These are phyloP conservation scores for Fagopyrum esculentum DNA, from an alignment of 148 eudicot species.

Conservation along the genomic window DNA sequence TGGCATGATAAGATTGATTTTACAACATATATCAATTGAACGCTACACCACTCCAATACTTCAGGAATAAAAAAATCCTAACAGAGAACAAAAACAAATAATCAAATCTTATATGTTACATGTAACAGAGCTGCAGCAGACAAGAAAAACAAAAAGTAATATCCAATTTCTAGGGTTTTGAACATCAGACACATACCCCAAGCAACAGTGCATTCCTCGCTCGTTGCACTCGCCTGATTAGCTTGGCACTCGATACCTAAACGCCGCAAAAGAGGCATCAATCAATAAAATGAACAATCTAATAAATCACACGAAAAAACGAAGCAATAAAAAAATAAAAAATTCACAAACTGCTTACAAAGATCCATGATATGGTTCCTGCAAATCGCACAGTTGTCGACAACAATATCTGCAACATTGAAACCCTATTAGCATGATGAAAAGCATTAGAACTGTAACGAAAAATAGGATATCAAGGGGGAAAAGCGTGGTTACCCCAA, in stretches of 20 bases:
- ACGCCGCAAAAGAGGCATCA: not conserved
- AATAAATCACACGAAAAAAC: not conserved
- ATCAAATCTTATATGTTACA: not conserved
- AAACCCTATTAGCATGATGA: not conserved
- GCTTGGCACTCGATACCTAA: slow-evolving; percentile 96
- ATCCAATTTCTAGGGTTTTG: slow-evolving; percentile 6
- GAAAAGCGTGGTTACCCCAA: slow-evolving; percentile 49
- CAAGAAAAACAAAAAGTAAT: not conserved
- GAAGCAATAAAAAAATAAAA: not conserved
- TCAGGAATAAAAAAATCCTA: not conserved
- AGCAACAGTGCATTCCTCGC: slow-evolving; percentile 94
- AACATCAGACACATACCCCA: slow-evolving; percentile 56
- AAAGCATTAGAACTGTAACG: not conserved
- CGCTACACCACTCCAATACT: not conserved
- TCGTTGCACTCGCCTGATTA: slow-evolving; percentile 89
- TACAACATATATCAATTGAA: not conserved
- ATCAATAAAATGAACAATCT: not conserved
- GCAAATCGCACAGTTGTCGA: slow-evolving; percentile 87
- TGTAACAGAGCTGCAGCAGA: not conserved
- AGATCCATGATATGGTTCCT: slow-evolving; percentile 97
- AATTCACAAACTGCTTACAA: slow-evolving; percentile 38
- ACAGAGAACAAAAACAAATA: not conserved
- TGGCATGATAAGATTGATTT: not conserved
- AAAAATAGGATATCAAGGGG: not conserved
- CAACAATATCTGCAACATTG: slow-evolving; percentile 58